phyloP scores from a whole-genome alignment of 176 grass and related monocot species.

The Avena insularis region DNA sequence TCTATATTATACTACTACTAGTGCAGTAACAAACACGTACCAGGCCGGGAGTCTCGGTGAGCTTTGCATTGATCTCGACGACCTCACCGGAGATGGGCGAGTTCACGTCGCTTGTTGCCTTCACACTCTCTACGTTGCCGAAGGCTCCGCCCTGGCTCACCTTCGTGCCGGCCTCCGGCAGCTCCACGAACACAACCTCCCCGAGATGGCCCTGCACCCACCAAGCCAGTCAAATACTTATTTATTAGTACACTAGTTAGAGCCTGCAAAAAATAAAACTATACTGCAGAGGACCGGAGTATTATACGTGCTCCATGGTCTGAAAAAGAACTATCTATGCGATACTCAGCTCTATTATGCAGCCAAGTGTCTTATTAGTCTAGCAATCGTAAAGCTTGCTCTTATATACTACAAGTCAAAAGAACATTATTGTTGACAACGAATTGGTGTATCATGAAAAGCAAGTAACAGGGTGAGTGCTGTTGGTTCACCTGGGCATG shows the following conservation, averaged over 20 bases:
- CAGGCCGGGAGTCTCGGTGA: conserved; percentile 73
- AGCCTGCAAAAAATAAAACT: neutral
- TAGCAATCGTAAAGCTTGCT: neutral
- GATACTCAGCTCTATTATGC: neutral
- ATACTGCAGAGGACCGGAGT: neutral
- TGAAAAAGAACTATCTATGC: neutral
- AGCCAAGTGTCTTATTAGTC: conserved; percentile 15
- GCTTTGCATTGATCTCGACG: conserved; percentile 79
- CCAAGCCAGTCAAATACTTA: neutral
- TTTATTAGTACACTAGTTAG: neutral
- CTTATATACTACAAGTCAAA: neutral
- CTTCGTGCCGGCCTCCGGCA: conserved; percentile 65
- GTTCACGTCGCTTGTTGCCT: conserved; percentile 95
- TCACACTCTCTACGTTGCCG: conserved; percentile 96
- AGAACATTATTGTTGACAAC: neutral
- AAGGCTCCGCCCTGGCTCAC: conserved; percentile 66
- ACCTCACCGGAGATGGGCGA: conserved; percentile 89
- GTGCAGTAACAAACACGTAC: conserved; percentile 36
- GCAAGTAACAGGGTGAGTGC: neutral
- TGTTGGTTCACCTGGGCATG: conserved; percentile 75
- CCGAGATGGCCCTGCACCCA: conserved; percentile 73
- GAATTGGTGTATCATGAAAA: neutral
- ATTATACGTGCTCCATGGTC: neutral
- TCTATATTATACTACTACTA: too few relatives aligned
- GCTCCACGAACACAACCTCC: conserved; percentile 90